These are phyloP conservation scores for Liquidambar formosana DNA, from an alignment of 164 flowering plant species.

Conservation along the genomic window DNA sequence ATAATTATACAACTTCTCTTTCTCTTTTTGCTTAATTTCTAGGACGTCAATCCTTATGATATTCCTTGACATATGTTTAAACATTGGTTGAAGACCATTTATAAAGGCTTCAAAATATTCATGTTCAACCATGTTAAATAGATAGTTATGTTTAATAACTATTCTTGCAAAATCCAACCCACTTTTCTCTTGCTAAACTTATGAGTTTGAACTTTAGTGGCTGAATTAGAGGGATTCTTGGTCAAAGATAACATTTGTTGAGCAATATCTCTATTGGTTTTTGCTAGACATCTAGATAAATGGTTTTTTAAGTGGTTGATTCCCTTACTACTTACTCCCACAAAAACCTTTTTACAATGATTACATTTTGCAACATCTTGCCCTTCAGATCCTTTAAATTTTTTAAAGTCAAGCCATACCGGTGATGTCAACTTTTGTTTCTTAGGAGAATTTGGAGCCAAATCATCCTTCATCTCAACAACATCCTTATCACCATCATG, in stretches of 20 bases:
- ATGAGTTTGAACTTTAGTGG: neutral
- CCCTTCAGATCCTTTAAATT: no score
- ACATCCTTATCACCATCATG: no score
- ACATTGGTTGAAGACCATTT: neutral
- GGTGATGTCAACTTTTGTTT: no score
- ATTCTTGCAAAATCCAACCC: neutral
- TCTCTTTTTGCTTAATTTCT: neutral
- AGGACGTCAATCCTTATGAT: neutral
- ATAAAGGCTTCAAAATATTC: neutral
- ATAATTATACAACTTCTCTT: neutral
- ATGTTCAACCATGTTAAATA: constrained; percentile 6
- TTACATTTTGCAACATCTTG: neutral
- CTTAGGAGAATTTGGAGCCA: no score
- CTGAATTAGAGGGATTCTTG: neutral
- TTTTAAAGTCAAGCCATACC: no score
- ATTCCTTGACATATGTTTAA: neutral
- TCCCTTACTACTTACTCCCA: neutral
- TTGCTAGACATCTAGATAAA: neutral
- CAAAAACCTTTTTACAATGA: no score
- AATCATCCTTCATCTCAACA: no score
- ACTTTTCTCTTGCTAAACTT: neutral
- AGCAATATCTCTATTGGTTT: neutral
- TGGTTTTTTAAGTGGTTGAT: neutral
- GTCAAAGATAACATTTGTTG: neutral
- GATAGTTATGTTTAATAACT: neutral